These are phyloP conservation scores for Mrakia blollopis DNA, from an alignment of 768 basidiomycete species.

Conservation along the genomic window DNA sequence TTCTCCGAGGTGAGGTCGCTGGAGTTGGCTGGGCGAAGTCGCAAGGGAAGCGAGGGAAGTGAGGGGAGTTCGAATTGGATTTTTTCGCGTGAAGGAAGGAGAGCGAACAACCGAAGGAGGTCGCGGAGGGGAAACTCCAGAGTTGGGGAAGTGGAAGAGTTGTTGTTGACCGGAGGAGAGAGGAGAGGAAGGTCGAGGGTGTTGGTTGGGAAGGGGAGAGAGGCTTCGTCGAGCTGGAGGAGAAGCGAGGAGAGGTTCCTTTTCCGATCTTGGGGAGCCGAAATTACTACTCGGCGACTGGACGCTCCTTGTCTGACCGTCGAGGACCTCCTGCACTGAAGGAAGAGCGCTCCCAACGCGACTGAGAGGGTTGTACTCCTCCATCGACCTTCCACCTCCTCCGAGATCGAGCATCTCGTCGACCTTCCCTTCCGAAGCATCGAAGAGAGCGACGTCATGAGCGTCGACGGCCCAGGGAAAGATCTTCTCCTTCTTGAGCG, in stretches of 20 bases:
- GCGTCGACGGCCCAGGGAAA: neutral
- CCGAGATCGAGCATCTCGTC: conserved; percentile 12
- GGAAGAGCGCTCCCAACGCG: neutral
- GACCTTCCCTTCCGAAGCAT: neutral
- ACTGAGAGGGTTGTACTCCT: neutral
- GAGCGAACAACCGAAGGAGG: neutral
- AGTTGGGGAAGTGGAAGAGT: neutral
- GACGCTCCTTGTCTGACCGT: neutral
- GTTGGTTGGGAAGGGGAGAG: neutral
- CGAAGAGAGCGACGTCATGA: neutral
- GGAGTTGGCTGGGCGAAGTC: neutral
- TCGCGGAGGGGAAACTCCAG: conserved; percentile 9
- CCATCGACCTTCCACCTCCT: neutral
- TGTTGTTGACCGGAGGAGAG: neutral
- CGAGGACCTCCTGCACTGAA: conserved; percentile 8
- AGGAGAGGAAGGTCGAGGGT: conserved; percentile 4
- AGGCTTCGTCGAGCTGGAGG: neutral
- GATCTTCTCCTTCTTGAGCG: neutral
- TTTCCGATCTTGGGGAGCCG: neutral
- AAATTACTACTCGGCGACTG: neutral
- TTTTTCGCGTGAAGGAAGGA: neutral
- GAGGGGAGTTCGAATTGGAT: neutral
- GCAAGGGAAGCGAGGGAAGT: neutral
- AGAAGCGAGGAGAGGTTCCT: neutral
- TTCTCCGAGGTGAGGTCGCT: neutral